Evolutionary conservation across 228 moss, liverwort and hornwort genomes (phyloP), one percentile per base, ranked within the genome.

Genomic region (Sphagnum fallax): DNA sequence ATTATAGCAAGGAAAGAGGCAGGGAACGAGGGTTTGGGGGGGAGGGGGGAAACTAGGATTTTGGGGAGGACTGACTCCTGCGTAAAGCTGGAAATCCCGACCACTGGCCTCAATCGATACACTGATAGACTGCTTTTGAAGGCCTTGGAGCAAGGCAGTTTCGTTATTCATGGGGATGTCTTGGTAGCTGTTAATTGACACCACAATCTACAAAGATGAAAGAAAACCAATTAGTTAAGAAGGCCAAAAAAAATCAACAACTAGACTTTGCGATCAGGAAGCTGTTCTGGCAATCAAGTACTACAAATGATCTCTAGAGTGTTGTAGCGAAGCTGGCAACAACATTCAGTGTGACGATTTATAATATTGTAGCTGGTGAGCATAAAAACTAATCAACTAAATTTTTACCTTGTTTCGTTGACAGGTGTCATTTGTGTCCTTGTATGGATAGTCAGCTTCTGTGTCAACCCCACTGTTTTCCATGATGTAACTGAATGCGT

Each of bases 391-490:
- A 1, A 8, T 63, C 14, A 63, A 0, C 6, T n/a, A 8, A 16
- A 16, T 4, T 63, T 4, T 63, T 6, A 16, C 16, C 7, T 0
- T 62, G 49, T 59, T 62, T 5, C 0, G 5, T 0, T 6, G 6
- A 16, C 62, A 48, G 62, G 62, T 68, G 6, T 0, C 49, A 6
- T 50, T 62, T 7, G 4, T 5, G 10, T 12, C 74, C 5, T 9
- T 68, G 52, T 74, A 69, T 1, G 68, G 62, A 53, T 68, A 74
- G 52, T 64, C 63, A 5, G 32, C 8, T 52, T 74, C 74, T 10
- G 69, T 51, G 62, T 47, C 68, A 4, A 68, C 49, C 9, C 74
- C 74, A 13, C 68, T 63, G 10, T 68, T 68, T 4, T 47, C 51
- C 4, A 74, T 53, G 12, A 71, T 71, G 12, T 61, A 74, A 4